Base-by-base conservation (phyloP, 208 protist species). In the Wallacemonas collosoma region DNA sequence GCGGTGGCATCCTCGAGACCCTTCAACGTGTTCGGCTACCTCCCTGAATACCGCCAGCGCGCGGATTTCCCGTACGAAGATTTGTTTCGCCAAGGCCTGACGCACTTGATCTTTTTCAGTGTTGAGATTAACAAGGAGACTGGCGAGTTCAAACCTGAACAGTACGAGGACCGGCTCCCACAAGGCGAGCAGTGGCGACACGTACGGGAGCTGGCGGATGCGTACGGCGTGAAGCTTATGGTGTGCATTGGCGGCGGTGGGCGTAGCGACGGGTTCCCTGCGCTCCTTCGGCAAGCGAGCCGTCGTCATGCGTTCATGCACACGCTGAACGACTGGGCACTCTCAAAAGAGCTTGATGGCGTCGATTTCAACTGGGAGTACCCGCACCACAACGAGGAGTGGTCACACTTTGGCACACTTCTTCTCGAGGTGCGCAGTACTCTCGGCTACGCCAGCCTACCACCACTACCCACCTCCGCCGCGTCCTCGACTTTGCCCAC, bases 351-450 rank as follows among this genome's bases (percentile, higher is more conserved):
- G 17, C 69, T 94, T 8, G 83, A 94, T 64, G 89, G 89, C 63
- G 69, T 94, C 53, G 89, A 94, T 74, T 80, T 87, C 80, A 90
- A 94, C 72, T 94, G 86, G 89, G 86, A 92, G 79, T 90, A 90
- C 76, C 86, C 88, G 36, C 60, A 54, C 2, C 76, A 45, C 5
- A 70, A 67, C 54, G 76, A 56, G 35, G 83, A 93, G 73, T 91
- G 83, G 85, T n/a, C 44, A 3, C 39, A 63, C 26, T 77, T 86
- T 43, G 80, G 74, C 1, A 63, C 62, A 44, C 55, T 88, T 2
- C 48, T 88, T 61, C n/a, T 9, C 15, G 80, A 90, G 72, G 41
- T 82, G 14, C 73, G 81, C 7, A 44, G 66, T 26, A 56, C 50
- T 7, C 71, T 89, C 8, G 60, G 71, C 6, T 60, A 65, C 53